phyloP scores from a whole-genome alignment of 768 basidiomycete genomes.

The Boletellus sp. region DNA sequence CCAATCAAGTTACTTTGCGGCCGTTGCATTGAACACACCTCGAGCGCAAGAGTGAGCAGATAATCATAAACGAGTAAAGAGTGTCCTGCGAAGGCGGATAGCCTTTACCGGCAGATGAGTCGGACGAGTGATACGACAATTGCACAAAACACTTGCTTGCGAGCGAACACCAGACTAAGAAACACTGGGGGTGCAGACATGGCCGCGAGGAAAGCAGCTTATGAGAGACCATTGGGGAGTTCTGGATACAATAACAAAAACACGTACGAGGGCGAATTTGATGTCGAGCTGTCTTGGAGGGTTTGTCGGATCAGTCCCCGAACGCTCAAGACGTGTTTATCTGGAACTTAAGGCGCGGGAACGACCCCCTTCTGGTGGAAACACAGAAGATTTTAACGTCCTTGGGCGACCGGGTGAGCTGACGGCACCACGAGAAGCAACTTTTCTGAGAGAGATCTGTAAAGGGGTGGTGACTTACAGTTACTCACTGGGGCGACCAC shows the following conservation, averaged over 20 bases:
- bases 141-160: neutral
- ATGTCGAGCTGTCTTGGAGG: neutral
- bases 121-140: neutral
- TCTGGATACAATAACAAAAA: neutral
- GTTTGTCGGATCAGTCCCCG: neutral
- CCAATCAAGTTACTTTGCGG: neutral
- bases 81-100: constrained; percentile 13
- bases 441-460: no score
- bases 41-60: constrained; percentile 24
- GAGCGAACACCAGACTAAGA: neutral
- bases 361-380: no score
- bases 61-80: constrained; percentile 26
- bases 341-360: neutral
- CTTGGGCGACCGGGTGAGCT: no score
- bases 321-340: neutral
- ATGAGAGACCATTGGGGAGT: neutral
- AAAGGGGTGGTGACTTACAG: neutral
- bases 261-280: neutral
- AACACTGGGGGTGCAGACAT: constrained; percentile 1
- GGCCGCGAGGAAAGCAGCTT: neutral
- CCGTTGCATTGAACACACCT: constrained; percentile 12
- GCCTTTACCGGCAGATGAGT: constrained; percentile 3
- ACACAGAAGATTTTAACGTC: no score
- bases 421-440: no score
- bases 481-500: constrained; percentile 10